phyloP scores from a whole-genome alignment of 371 early-diverging fungal species.

The Saksenaea oblongispora region DNA sequence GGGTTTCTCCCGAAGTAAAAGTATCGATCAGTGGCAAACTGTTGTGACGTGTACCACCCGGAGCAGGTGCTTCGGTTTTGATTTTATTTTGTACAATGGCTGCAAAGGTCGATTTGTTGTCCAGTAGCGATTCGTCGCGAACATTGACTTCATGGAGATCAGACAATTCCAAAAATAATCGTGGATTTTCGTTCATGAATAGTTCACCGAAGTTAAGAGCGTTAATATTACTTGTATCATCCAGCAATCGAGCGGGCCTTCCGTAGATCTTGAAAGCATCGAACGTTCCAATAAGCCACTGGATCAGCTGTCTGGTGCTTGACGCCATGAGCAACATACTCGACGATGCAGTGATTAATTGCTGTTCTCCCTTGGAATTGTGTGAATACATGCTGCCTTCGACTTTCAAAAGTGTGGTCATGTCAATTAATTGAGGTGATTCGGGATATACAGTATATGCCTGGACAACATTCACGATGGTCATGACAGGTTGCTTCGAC shows the following conservation, averaged over 20 bases:
- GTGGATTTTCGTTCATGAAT: slow-evolving; percentile 12
- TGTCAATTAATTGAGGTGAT: slow-evolving; percentile 41
- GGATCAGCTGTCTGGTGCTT: slow-evolving; percentile 40
- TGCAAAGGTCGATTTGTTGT: slow-evolving; percentile 31
- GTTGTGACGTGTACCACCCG: neutral
- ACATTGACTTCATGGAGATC: slow-evolving; percentile 31
- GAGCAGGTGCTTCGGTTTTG: neutral
- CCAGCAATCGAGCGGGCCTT: slow-evolving; percentile 37
- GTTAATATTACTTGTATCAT: slow-evolving; percentile 26
- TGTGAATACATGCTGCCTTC: slow-evolving; percentile 34
- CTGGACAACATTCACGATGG: slow-evolving; percentile 60
- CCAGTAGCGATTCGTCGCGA: slow-evolving; percentile 17
- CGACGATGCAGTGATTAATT: slow-evolving; percentile 10
- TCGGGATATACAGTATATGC: slow-evolving; percentile 78
- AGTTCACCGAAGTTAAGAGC: slow-evolving; percentile 39
- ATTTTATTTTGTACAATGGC: slow-evolving; percentile 24
- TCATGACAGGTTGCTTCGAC: slow-evolving; percentile 57
- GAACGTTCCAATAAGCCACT: slow-evolving; percentile 47
- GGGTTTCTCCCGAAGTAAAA: neutral
- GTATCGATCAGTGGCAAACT: neutral
- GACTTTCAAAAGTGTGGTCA: slow-evolving; percentile 45
- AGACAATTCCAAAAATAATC: slow-evolving; percentile 36
- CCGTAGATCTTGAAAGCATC: slow-evolving; percentile 57
- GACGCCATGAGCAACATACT: slow-evolving; percentile 47
- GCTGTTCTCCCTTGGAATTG: slow-evolving; percentile 16